Base-by-base conservation (phyloP, 768 basidiomycete species). In the Suillus luteus region DNA sequence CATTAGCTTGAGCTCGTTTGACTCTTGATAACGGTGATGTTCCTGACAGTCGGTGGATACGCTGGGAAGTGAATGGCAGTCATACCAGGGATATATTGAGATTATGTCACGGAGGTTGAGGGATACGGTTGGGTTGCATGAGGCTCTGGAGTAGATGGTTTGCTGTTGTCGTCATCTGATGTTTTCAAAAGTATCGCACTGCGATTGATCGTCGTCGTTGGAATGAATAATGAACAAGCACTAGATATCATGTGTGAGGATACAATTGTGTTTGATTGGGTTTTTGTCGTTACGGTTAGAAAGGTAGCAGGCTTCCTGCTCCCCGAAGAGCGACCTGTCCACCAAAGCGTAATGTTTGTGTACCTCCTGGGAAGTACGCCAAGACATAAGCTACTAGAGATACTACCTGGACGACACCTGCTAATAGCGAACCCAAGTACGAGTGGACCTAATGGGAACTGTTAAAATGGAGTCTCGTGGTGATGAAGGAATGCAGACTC, bases 341-440 rank as follows among this genome's bases (percentile, higher is more conserved):
- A 7, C 93, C 94, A 70, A 95, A 83, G 24, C 90, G 86, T 24
- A 95, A 80, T 1, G 93, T 94, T 68, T 90, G 88, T 35, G 83
- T 83, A 35, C 90, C 96, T 11, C 93, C 95, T 22, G 97, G 97
- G 78, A 99, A 99, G 79, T 98, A 99, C 0, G 95, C 95, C 19
- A 95, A 82, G 8, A 99, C 83, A 72, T 99, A 99, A 15, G 91
- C 83, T 15, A 97, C 81, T 19, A 99, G 85, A 2, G 96, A 88
- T 51, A 92, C 79, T 46, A 97, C 86, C 86, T 93, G 71, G 4
- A 97, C 82, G 41, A 88, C 84, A 14, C 92, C 95, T 38, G 87
- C 87, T 61, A 97, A 72, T 44, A 99, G 77, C 1, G 93, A 96
- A 9, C 94, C 93, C 35, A 99, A 67, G 65, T 94, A 95, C 22